Percentiles rank a stretch among this genome's conserved stretches.
phyloP scores from a whole-genome alignment of 371 early-diverging fungal genomes.

The Mortierella sp. region DNA sequence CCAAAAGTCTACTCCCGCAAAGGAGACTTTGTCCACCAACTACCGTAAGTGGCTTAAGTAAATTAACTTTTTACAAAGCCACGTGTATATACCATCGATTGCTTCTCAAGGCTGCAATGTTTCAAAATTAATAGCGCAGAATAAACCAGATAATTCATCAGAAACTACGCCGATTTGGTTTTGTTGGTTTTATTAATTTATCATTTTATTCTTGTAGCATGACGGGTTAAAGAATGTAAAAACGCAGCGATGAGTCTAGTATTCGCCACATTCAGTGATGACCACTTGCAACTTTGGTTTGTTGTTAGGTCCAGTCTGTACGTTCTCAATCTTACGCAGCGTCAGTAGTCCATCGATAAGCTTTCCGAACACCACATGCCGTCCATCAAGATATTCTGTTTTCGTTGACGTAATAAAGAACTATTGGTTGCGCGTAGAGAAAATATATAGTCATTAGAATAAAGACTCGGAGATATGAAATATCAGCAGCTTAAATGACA shows the following conservation, averaged over 20 bases:
- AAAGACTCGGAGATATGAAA: too few relatives aligned
- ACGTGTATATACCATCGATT: neutral
- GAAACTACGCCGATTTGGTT: neutral
- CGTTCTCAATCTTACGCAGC: conserved; percentile 92
- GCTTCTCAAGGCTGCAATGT: too few relatives aligned
- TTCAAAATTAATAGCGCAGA: too few relatives aligned
- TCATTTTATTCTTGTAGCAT: neutral
- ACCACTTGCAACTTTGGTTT: conserved; percentile 89
- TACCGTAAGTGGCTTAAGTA: conserved; percentile 46
- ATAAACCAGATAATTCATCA: neutral
- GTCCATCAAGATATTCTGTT: conserved; percentile 92
- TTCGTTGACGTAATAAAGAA: conserved; percentile 97
- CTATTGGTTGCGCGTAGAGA: conserved; percentile 50
- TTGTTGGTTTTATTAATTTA: neutral
- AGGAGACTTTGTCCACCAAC: conserved; percentile 15
- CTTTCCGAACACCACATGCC: conserved; percentile 93
- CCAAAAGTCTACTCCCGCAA: conserved; percentile 21
- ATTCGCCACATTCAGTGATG: conserved; percentile 77
- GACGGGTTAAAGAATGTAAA: neutral
- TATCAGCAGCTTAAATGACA: too few relatives aligned
- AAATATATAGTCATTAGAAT: too few relatives aligned
- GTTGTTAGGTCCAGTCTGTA: conserved; percentile 91
- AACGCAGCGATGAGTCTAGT: conserved; percentile 15
- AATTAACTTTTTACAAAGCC: conserved; percentile 7
- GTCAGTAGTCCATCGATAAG: conserved; percentile 91